Base-by-base conservation (phyloP, 2,329 filamentous ascomycete genomes). In the Westerdykella aurantiaca region DNA sequence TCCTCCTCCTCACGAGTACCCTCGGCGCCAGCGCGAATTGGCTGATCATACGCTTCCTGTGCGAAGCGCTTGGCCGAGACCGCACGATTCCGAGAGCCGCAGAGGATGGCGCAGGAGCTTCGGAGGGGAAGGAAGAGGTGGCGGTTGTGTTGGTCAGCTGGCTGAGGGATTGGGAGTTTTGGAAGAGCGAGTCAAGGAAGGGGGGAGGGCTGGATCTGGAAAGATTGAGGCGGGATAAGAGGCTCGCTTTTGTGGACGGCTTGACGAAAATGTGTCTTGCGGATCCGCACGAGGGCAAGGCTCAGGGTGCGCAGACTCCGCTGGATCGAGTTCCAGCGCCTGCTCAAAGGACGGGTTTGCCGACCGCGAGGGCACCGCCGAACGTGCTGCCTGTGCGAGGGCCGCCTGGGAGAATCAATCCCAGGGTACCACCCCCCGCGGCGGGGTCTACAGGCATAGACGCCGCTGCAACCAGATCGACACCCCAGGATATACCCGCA, bases 111-210 rank as follows among this genome's bases (percentile, higher is more conserved):
- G 57, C 60, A 50, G 56, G 69, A 35, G 68, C 66, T 21, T 76
- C 72, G 39, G 77, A 34, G 6, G 22, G 34, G 7, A 22, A 39
- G 6, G 44, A 43, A 17, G 37, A 43, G 16, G 52, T 53, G 9
- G 65, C 63, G 14, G 67, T 96, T 1, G 74, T 95, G 3, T 73
- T 96, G 3, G 81, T 93, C 45, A 94, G 86, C 70, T 95, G 93
- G 68, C 71, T 95, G 68, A 78, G 87, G 47, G 85, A 91, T 56
- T 79, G 77, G 50, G 72, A 78, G 1, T 94, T 95, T 61, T 96
- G 89, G 88, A 81, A 73, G 49, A 79, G 83, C 3, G 83, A 86
- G 39, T 77, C 77, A 2, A 77, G 80, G 42, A 83, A 83, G 65
- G 67, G 88, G 59, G 85, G 52, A 78, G 86, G 86, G 2, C 60